Conservation (phyloP, 345 rosid species). For the Dimocarpus longan region DNA sequence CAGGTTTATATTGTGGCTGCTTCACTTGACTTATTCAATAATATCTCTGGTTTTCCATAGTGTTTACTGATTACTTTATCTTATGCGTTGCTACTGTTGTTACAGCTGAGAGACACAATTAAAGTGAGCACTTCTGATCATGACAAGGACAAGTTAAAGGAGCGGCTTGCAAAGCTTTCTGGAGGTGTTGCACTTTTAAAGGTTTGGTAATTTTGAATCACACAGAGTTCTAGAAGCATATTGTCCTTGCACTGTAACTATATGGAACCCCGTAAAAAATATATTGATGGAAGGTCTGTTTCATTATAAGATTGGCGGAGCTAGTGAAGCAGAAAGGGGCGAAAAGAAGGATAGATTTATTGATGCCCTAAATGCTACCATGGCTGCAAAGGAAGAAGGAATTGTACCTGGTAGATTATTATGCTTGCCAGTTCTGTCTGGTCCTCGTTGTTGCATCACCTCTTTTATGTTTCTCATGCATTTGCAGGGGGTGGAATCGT, state of each 20-base stretch:
- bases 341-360: conserved; percentile 37
- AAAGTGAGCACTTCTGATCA: conserved; percentile 40
- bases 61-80: not conserved
- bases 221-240: not conserved
- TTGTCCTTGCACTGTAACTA: not conserved
- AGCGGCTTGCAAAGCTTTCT: conserved; percentile 31
- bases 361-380: conserved; percentile 37
- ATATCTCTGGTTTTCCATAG: not conserved
- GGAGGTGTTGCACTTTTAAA: conserved; percentile 36
- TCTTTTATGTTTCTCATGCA: not conserved
- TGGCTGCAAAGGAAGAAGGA: conserved; percentile 38
- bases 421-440: not conserved
- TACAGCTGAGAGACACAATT: conserved; percentile 38
- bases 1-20: conserved; percentile 28
- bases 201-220: conserved; percentile 18
- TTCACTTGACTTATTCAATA: not conserved
- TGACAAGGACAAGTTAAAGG: conserved; percentile 33
- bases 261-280: not conserved
- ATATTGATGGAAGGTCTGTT: not conserved
- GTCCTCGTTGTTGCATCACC: not conserved
- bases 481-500: conserved; percentile 35
- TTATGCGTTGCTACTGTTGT: not conserved
- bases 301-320: conserved; percentile 33
- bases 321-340: conserved; percentile 36
- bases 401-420: conserved; percentile 34